Base-by-base conservation (phyloP, 192 early-diverging fungal genomes). In the Tieghemiomyces parasiticus region DNA sequence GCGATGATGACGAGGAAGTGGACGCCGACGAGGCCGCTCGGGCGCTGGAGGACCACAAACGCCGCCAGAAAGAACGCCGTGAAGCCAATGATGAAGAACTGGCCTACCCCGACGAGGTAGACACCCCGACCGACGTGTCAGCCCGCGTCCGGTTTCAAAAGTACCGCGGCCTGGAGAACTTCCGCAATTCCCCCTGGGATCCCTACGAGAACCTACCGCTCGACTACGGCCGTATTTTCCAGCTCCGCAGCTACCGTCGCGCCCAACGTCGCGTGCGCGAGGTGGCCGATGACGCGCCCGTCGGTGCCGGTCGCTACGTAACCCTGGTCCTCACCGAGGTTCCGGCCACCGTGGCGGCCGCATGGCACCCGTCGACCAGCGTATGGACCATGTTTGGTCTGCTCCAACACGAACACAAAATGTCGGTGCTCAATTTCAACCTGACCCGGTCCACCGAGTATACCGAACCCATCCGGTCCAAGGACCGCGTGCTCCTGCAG, bases 151-250 rank as follows among this genome's bases (percentile, higher is more conserved):
- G 95, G 62, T 99, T 99, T 73, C 81, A 83, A n/a, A 79, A 86
- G 63, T 99, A 91, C 74, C 88, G 95, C 64, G 95, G 93, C 26
- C 77, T 99, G 58, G 87, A 94, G 69, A 89, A 84, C 52, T 94
- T 95, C 76, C 75, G 92, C 62, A 94, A 88, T 19, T 93, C 90
- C 3, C 87, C 93, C 14, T 99, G 95, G 95, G 95, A 99, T 68
- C 87, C 93, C 10, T 92, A 92, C 77, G 95, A 99, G 72, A 96
- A 96, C 71, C 74, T 99, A 60, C 95, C 95, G 0, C 73, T 91
- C 33, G 95, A 99, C 68, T 99, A 95, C 69, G 82, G 81, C 31
- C 85, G 90, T 49, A 94, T 99, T 59, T 99, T 96, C 79, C 90
- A 94, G 73, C 95, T 96, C 63, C 84, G 91, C 65, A 94, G 88